A percentile compares a stretch with the other conserved stretches of the same genome.
Evolutionary conservation across 139 green algal genomes (phyloP).

Genomic region (Micractinium sp.): DNA sequence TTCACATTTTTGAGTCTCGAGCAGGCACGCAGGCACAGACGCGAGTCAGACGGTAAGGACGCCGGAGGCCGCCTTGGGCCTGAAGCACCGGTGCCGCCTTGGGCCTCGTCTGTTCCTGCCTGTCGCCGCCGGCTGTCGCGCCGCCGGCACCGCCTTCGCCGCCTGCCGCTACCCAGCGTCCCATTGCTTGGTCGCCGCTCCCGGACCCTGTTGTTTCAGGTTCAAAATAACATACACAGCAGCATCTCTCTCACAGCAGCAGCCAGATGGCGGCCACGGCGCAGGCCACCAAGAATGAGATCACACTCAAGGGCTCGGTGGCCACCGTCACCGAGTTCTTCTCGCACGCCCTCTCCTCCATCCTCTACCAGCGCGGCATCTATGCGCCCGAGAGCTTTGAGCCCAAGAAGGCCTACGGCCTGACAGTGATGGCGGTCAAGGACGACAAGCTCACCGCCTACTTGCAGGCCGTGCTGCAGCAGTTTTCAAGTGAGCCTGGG

Average conservation of each 20-base stretch:
- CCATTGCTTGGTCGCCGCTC: not conserved
- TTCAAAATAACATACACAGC: not conserved
- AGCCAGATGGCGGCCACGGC: conserved; percentile 11
- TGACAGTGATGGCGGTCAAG: conserved; percentile 87
- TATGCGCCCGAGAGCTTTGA: conserved; percentile 93
- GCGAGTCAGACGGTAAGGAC: too few species aligned
- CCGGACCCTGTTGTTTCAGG: not conserved
- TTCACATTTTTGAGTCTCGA: too few species aligned
- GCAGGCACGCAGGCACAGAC: too few species aligned
- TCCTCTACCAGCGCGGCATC: conserved; percentile 97
- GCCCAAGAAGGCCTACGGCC: conserved; percentile 89
- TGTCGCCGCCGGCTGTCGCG: not conserved
- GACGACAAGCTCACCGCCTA: conserved; percentile 85
- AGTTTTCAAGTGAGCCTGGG: conserved; percentile 67
- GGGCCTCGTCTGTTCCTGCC: too few species aligned
- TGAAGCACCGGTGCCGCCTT: too few species aligned
- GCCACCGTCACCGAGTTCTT: conserved; percentile 96
- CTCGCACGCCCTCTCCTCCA: conserved; percentile 89
- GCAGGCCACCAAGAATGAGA: conserved; percentile 72
- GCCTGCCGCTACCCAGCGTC: not conserved
- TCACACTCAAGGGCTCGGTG: conserved; percentile 89
- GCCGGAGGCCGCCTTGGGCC: too few species aligned
- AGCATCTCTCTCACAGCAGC: not conserved
- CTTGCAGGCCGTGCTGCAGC: conserved; percentile 78
- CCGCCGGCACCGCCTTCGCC: not conserved